These are phyloP conservation scores for Trametes versicolor DNA, from an alignment of 1,284 basidiomycete species.

Conservation along the genomic window DNA sequence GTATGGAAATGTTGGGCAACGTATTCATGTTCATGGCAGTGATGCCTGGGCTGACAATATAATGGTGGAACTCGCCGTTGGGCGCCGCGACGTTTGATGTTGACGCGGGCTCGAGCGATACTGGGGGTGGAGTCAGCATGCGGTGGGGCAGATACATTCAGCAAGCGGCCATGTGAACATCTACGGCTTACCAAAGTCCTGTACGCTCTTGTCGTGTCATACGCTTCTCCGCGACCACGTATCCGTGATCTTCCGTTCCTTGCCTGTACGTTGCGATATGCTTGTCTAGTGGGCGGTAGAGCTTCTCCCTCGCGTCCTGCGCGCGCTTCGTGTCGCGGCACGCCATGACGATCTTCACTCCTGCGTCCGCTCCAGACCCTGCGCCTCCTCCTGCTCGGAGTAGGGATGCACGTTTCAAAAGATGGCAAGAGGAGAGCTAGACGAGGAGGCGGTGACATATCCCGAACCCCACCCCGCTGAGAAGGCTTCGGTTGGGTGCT, in stretches of 20 bases:
- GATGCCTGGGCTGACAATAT: constrained; percentile 80
- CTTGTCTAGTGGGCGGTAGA: constrained; percentile 65
- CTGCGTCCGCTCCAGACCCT: constrained; percentile 42
- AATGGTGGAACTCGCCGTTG: constrained; percentile 58
- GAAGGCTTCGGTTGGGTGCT: background rate
- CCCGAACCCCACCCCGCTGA: constrained; percentile 88
- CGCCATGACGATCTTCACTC: constrained; percentile 84
- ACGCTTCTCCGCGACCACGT: constrained; percentile 64
- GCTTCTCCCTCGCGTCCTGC: constrained; percentile 63
- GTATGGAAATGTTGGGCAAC: constrained; percentile 32
- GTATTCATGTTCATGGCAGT: constrained; percentile 63
- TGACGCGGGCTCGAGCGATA: constrained; percentile 60
- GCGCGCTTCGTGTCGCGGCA: constrained; percentile 79
- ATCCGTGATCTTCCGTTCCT: constrained; percentile 53
- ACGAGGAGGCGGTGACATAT: constrained; percentile 84
- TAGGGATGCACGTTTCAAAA: constrained; percentile 61
- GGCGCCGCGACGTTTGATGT: constrained; percentile 21
- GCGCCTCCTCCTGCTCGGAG: constrained; percentile 32
- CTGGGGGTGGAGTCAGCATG: constrained; percentile 46
- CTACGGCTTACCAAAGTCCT: constrained; percentile 70
- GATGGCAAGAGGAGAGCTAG: constrained; percentile 65
- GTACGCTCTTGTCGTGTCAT: constrained; percentile 65
- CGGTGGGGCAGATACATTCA: background rate
- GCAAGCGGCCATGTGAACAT: constrained; percentile 84
- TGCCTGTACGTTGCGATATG: constrained; percentile 53